Percentiles rank a stretch among this genome's conserved stretches.
These are phyloP conservation scores for Phytophthora citrophthora DNA, from an alignment of 352 stramenopile species.

Conservation along the genomic window DNA sequence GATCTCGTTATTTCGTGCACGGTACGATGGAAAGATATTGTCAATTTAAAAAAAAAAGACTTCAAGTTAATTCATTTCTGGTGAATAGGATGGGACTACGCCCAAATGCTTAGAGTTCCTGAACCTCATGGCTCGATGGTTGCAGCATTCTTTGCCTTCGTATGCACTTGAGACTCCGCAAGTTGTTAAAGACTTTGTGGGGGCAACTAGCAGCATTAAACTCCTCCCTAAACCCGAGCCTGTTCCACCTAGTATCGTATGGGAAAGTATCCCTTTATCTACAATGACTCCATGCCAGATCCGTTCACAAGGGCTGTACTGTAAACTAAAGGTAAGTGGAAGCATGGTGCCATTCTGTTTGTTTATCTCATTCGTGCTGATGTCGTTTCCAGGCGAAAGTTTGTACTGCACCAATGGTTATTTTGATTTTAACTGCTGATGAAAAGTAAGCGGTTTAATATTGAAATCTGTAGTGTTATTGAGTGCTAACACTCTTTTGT, in stretches of 20 bases:
- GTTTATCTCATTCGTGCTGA: not conserved
- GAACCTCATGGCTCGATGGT: conserved; percentile 42
- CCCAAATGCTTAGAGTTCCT: conserved; percentile 59
- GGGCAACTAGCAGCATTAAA: not conserved
- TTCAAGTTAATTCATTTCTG: not conserved
- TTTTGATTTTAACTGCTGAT: conserved; percentile 52
- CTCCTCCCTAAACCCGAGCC: conserved; percentile 12
- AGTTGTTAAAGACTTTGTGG: conserved; percentile 4
- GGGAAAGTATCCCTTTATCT: conserved; percentile 43
- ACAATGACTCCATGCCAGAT: conserved; percentile 44
- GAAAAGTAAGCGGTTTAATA: conserved; percentile 48
- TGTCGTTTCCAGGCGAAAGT: conserved; percentile 35
- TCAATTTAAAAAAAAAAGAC: not conserved
- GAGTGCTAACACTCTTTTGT: conserved; percentile 2
- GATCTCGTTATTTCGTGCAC: conserved; percentile 59
- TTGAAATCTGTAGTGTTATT: not conserved
- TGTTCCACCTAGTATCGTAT: conserved; percentile 13
- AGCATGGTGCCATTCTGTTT: not conserved
- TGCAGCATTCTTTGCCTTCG: conserved; percentile 43
- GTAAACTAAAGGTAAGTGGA: conserved; percentile 47
- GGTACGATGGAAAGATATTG: conserved; percentile 16
- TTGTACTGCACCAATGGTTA: conserved; percentile 39
- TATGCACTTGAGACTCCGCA: conserved; percentile 1
- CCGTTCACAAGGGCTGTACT: conserved; percentile 39
- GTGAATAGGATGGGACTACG: conserved; percentile 39